These are phyloP conservation scores for Tricladium varicosporioides DNA, from an alignment of 2,329 filamentous ascomycete genomes.

Conservation along the genomic window DNA sequence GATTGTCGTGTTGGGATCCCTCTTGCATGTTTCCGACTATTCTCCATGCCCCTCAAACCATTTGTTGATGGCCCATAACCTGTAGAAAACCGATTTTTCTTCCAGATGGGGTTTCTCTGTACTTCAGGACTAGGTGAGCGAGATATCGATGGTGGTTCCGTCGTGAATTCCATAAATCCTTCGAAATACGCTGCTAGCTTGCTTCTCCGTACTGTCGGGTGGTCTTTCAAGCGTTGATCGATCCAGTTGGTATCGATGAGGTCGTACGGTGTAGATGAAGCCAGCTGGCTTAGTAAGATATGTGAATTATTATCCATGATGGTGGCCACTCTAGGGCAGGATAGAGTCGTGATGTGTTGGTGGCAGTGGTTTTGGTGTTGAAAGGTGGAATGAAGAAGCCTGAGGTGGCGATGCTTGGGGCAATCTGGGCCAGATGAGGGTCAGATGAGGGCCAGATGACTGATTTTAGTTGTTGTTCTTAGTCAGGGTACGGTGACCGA, in stretches of 20 bases:
- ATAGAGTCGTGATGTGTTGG: neutral
- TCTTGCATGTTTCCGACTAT: slow-evolving; percentile 1
- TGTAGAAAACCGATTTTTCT: neutral
- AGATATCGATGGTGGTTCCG: slow-evolving; percentile 11
- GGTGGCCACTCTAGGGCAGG: neutral
- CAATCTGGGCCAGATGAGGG: neutral
- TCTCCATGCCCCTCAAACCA: neutral
- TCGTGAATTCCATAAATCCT: slow-evolving; percentile 16
- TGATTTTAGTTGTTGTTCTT: neutral
- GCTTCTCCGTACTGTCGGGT: slow-evolving; percentile 9
- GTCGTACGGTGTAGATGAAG: slow-evolving; percentile 8
- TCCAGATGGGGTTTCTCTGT: slow-evolving; percentile 1
- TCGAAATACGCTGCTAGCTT: slow-evolving; percentile 17
- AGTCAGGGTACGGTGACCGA: neutral
- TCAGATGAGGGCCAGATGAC: neutral
- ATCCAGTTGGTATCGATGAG: slow-evolving; percentile 15
- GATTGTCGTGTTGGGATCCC: slow-evolving; percentile 3
- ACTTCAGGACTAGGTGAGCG: slow-evolving; percentile 10
- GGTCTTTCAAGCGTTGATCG: slow-evolving; percentile 13
- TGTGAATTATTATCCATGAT: slow-evolving; percentile 11
- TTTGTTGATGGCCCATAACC: neutral
- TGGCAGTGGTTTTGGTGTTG: neutral
- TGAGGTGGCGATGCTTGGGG: neutral
- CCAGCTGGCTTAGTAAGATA: neutral
- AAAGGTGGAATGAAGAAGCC: neutral